These are phyloP conservation scores for Betula pendula DNA, from an alignment of 306 rosid genomes.

Conservation along the genomic window DNA sequence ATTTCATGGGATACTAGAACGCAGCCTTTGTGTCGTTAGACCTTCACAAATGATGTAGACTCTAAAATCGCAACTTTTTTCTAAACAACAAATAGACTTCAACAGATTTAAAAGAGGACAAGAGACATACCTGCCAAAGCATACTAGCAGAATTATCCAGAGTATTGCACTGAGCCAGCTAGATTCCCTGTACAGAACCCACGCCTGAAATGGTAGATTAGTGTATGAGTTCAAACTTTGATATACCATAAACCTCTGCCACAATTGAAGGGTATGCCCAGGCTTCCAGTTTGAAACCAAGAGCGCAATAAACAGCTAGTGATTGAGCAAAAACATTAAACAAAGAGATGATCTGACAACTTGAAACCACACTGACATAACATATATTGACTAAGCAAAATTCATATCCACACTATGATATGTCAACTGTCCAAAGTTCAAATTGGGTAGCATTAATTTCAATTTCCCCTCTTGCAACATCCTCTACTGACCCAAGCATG, in stretches of 20 bases:
- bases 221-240: constrained; percentile 3
- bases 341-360: neutral
- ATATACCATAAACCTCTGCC: neutral
- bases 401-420: neutral
- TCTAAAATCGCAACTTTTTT: neutral
- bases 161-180: constrained; percentile 56
- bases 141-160: constrained; percentile 64
- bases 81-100: neutral
- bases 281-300: no score
- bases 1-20: neutral
- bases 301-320: neutral
- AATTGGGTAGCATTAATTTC: neutral
- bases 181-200: constrained; percentile 80
- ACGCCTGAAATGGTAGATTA: constrained; percentile 47
- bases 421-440: neutral
- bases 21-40: neutral
- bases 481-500: neutral
- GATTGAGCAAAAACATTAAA: neutral
- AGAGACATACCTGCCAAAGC: constrained; percentile 65
- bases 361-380: neutral
- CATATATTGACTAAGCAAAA: neutral
- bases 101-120: constrained; percentile 4
- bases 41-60: neutral
- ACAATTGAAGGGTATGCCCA: neutral
- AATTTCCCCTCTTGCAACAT: neutral